phyloP scores from a whole-genome alignment of 306 rosid species.

The Corylus americana region DNA sequence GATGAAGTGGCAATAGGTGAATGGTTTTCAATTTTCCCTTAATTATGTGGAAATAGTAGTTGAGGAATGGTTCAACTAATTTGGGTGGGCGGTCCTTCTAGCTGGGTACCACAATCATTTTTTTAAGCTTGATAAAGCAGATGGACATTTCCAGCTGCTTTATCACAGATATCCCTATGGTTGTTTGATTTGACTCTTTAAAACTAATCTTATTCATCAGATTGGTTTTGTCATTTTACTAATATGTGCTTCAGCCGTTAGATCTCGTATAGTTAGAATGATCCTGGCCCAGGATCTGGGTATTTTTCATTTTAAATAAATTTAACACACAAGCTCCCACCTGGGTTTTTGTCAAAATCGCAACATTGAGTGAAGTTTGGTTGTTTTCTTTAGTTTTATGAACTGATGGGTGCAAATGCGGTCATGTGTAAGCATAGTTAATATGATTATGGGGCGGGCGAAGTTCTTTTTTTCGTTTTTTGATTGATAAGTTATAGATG shows the following conservation, averaged over 20 bases:
- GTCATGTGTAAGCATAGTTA: background rate
- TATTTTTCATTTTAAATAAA: background rate
- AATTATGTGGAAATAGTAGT: background rate
- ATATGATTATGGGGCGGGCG: background rate
- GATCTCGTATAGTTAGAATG: background rate
- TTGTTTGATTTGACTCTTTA: background rate
- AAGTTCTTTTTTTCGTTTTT: background rate
- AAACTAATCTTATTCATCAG: background rate
- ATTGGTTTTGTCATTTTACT: background rate
- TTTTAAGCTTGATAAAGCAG: background rate
- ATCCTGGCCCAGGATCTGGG: background rate
- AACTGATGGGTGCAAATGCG: background rate
- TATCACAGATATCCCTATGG: background rate
- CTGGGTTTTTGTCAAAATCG: background rate
- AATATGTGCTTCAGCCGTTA: background rate
- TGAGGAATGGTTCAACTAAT: background rate
- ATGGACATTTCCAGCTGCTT: background rate
- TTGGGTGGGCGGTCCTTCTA: background rate
- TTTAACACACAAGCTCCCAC: background rate
- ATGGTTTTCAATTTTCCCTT: background rate
- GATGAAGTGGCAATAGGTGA: background rate
- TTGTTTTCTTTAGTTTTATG: background rate
- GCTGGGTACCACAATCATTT: background rate
- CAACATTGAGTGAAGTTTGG: background rate
- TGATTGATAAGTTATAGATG: too few relatives aligned